Conservation (phyloP, 495 filamentous ascomycete species). For the Tuber aestivum region DNA sequence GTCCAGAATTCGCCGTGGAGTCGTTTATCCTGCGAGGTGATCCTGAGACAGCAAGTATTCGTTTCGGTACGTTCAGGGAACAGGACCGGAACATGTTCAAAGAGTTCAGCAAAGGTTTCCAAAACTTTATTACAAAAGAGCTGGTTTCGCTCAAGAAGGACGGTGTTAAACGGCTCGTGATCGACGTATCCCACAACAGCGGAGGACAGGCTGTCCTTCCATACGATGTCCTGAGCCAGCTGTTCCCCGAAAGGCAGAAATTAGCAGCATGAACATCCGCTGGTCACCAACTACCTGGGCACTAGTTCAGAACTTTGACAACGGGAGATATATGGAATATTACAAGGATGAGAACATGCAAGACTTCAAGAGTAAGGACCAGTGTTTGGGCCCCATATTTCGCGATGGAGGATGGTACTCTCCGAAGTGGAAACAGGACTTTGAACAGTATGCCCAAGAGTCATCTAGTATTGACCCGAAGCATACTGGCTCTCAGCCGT, state of each 20-base stretch:
- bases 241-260: slow-evolving; percentile 26
- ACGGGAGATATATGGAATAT: slow-evolving; percentile 1
- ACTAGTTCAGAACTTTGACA: slow-evolving; percentile 16
- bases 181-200: slow-evolving; percentile 30
- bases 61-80: slow-evolving; percentile 20
- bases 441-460: slow-evolving; percentile 22
- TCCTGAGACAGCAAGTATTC: slow-evolving; percentile 22
- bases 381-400: slow-evolving; percentile 20
- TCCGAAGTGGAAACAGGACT: slow-evolving; percentile 29
- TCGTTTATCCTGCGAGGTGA: slow-evolving; percentile 23
- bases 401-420: slow-evolving; percentile 18
- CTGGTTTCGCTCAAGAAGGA: slow-evolving; percentile 18
- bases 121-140: slow-evolving; percentile 18
- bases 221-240: slow-evolving; percentile 26
- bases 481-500: slow-evolving; percentile 14
- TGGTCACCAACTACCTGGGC: slow-evolving; percentile 32
- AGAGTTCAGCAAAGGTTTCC: slow-evolving; percentile 12
- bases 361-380: slow-evolving; percentile 18
- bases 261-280: slow-evolving; percentile 28
- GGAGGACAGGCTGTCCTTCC: slow-evolving; percentile 32
- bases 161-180: slow-evolving; percentile 32
- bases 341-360: slow-evolving; percentile 20
- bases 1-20: slow-evolving; percentile 18
- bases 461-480: slow-evolving; percentile 18
- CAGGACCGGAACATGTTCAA: background rate